A percentile compares a stretch with the other conserved stretches of the same genome.
Evolutionary conservation across 2,329 filamentous ascomycete species (phyloP).

Genomic region (Epichloe scottii): DNA sequence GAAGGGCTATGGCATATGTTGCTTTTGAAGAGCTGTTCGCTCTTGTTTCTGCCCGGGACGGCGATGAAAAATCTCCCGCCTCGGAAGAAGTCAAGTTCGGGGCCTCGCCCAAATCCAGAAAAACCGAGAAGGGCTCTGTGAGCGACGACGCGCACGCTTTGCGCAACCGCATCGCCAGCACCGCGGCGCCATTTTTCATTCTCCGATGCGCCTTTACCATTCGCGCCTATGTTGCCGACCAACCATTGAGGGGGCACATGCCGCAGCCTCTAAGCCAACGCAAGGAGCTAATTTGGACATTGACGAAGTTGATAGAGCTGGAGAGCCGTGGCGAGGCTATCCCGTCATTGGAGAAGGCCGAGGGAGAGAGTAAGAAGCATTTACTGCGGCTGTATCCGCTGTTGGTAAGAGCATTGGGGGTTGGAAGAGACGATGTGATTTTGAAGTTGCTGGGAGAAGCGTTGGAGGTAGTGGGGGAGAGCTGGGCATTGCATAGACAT

Average conservation of each 20-base stretch:
- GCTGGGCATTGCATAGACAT: conserved; percentile 12
- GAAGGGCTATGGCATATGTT: conserved; percentile 64
- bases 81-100: neutral
- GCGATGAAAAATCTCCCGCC: conserved; percentile 3
- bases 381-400: conserved; percentile 71
- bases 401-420: conserved; percentile 48
- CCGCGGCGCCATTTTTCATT: conserved; percentile 69
- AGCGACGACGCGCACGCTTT: conserved; percentile 18
- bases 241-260: conserved; percentile 78
- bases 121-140: neutral
- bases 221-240: conserved; percentile 80
- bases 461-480: conserved; percentile 52
- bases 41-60: conserved; percentile 38
- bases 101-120: neutral
- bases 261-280: conserved; percentile 75
- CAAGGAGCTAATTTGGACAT: conserved; percentile 61
- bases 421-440: conserved; percentile 47
- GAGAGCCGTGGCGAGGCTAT: conserved; percentile 60
- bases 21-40: conserved; percentile 70
- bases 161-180: conserved; percentile 54
- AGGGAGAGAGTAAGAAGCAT: conserved; percentile 56
- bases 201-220: conserved; percentile 68
- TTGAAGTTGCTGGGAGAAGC: conserved; percentile 44
- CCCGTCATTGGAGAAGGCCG: conserved; percentile 36
- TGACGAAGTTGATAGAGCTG: conserved; percentile 54